Conservation (phyloP, 2,329 filamentous ascomycete species). For the Fusarium temperatum region DNA sequence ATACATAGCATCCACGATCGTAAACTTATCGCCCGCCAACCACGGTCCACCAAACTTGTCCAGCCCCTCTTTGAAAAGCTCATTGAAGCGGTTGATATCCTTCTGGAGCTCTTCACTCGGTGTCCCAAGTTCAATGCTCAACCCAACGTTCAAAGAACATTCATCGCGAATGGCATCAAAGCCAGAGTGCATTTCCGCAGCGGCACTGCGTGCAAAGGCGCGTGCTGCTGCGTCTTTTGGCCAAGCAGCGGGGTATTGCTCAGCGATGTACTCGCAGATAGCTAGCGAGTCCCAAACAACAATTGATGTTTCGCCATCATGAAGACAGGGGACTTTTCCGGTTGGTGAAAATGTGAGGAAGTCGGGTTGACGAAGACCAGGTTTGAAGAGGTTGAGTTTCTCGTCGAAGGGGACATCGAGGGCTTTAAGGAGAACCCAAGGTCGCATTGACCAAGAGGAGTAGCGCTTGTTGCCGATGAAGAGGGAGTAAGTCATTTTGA, state of each 20-base stretch:
- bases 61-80: conserved; percentile 51
- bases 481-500: conserved; percentile 50
- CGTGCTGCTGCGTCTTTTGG: conserved; percentile 51
- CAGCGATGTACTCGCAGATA: conserved; percentile 58
- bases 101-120: conserved; percentile 44
- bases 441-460: conserved; percentile 57
- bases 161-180: conserved; percentile 53
- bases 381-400: conserved; percentile 48
- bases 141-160: conserved; percentile 54
- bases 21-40: conserved; percentile 51
- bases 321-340: conserved; percentile 55
- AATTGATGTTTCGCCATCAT: conserved; percentile 43
- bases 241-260: conserved; percentile 54
- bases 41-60: conserved; percentile 53
- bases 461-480: conserved; percentile 57
- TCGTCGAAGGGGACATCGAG: conserved; percentile 55
- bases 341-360: conserved; percentile 52
- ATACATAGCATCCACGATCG: conserved; percentile 53
- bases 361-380: conserved; percentile 44
- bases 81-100: conserved; percentile 49
- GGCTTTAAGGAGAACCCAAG: conserved; percentile 56
- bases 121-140: conserved; percentile 47
- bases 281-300: conserved; percentile 58
- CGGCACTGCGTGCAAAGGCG: conserved; percentile 55
- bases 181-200: conserved; percentile 58